Evolutionary conservation across 768 basidiomycete genomes (phyloP).

Genomic region (Tulasnella sp.): DNA sequence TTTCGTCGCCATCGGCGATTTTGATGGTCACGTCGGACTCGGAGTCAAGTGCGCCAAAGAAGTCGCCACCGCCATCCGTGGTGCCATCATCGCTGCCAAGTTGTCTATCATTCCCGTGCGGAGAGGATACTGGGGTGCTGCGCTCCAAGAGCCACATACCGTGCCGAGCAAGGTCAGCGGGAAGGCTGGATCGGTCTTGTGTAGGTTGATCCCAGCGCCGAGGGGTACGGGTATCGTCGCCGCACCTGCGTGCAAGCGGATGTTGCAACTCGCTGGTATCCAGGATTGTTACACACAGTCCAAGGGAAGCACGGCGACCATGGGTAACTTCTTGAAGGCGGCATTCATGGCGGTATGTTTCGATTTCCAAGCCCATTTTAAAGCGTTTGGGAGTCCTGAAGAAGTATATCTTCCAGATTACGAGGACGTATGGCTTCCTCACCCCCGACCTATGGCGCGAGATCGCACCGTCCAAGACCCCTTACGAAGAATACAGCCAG

Average conservation of each 20-base stretch:
- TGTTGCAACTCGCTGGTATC: constrained; percentile 95
- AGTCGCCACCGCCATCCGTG: constrained; percentile 98
- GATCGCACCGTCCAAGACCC: constrained; percentile 78
- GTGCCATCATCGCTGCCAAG: constrained; percentile 98
- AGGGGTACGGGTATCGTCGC: constrained; percentile 99
- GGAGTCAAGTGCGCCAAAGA: constrained; percentile 99
- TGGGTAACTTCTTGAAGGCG: constrained; percentile 98
- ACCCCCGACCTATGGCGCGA: constrained; percentile 97
- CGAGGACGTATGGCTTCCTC: constrained; percentile 96
- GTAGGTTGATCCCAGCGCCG: constrained; percentile 94
- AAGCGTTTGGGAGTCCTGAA: not conserved
- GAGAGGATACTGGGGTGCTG: constrained; percentile 99
- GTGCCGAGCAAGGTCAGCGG: constrained; percentile 98
- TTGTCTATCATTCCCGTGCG: constrained; percentile 96
- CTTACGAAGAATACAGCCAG: constrained; percentile 91
- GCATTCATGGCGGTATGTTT: constrained; percentile 77
- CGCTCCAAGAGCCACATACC: constrained; percentile 97
- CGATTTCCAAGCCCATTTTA: not conserved
- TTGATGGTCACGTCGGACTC: constrained; percentile 95
- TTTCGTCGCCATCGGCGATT: constrained; percentile 98
- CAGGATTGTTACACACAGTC: constrained; percentile 97
- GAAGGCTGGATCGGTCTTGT: constrained; percentile 98
- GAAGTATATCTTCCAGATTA: constrained; percentile 46
- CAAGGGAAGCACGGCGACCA: constrained; percentile 96
- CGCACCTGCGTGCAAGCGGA: constrained; percentile 91